Evolutionary conservation across 176 grass and related monocot genomes (phyloP), one percentile per base, ranked within the genome.

Genomic region (Avena sativa): DNA sequence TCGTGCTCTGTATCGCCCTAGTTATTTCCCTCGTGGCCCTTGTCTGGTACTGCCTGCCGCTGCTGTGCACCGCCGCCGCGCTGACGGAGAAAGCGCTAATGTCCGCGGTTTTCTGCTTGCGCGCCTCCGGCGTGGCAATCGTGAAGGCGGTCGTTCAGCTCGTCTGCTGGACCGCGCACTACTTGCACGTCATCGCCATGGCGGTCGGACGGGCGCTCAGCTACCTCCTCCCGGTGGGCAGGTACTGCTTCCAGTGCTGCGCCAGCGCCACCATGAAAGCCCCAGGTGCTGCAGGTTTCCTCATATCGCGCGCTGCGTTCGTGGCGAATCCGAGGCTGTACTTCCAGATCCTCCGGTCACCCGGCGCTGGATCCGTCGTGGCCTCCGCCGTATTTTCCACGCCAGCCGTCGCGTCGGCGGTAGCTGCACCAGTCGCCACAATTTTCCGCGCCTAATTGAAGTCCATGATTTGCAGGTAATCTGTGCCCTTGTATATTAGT

Each of bases 261-360:
- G 71, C 8, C 59, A 12, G 0, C n/a, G 36, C 76, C 48, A 90
- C 79, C 79, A 90, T 86, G 88, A 71, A 11, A 1, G 88, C 84
- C 6, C 79, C 84, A 0, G 88, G 58, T 16, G 53, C 52, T 64
- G 62, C 79, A 64, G 64, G 73, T 9, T 2, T 0, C 53, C 3
- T 64, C 21, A 87, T 90, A 4, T 87, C 79, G 30, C 84, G 73
- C 3, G 46, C 55, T 0, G 84, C 84, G 64, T 86, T 86, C 84
- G 11, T 1, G n/a, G 64, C n/a, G 1, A 2, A 6, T 21, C 28
- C 84, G 43, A 1, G 0, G 15, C 84, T 47, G n/a, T 90, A 34
- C 72, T 86, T 83, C 84, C 2, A 0, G 6, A 77, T 90, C 73
- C 16, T 72, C 15, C 43, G 8, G 0, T 6, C 38, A 0, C 83